Evolutionary conservation across 306 rosid genomes (phyloP).

Genomic region (Glycine soja): DNA sequence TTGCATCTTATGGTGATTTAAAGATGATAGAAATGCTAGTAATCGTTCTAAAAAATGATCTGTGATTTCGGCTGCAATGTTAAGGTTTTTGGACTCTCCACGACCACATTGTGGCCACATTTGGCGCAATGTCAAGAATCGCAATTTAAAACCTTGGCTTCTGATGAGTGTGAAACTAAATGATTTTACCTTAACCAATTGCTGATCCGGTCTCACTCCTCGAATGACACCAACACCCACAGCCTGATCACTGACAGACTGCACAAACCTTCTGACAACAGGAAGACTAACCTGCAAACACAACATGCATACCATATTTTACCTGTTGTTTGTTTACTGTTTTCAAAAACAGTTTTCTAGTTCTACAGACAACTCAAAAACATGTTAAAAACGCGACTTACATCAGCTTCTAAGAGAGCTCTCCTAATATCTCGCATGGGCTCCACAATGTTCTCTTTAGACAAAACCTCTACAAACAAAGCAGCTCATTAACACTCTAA

Average conservation of each 20-base stretch:
- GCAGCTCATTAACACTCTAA: constrained; percentile 1
- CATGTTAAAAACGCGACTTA: constrained; percentile 46
- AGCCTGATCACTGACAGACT: constrained; percentile 88
- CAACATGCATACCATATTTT: constrained; percentile 13
- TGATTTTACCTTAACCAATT: constrained; percentile 79
- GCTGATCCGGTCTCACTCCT: constrained; percentile 95
- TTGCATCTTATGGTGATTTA: neutral
- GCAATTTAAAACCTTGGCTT: neutral
- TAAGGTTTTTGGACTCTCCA: no score
- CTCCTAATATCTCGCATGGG: constrained; percentile 98
- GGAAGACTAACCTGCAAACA: constrained; percentile 94
- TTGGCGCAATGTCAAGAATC: no score
- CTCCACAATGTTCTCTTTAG: constrained; percentile 92
- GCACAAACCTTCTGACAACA: constrained; percentile 97
- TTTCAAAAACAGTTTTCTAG: neutral
- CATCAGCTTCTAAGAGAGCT: constrained; percentile 99
- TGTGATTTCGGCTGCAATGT: no score
- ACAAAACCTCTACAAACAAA: constrained; percentile 80
- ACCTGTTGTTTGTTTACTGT: no score
- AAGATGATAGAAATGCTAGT: constrained; percentile 3
- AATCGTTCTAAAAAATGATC: no score
- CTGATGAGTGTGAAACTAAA: neutral
- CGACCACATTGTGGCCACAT: no score
- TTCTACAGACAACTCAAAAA: neutral
- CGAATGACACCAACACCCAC: constrained; percentile 89